These are phyloP conservation scores for Penicillium robsamsonii DNA, from an alignment of 495 filamentous ascomycete genomes.

Conservation along the genomic window DNA sequence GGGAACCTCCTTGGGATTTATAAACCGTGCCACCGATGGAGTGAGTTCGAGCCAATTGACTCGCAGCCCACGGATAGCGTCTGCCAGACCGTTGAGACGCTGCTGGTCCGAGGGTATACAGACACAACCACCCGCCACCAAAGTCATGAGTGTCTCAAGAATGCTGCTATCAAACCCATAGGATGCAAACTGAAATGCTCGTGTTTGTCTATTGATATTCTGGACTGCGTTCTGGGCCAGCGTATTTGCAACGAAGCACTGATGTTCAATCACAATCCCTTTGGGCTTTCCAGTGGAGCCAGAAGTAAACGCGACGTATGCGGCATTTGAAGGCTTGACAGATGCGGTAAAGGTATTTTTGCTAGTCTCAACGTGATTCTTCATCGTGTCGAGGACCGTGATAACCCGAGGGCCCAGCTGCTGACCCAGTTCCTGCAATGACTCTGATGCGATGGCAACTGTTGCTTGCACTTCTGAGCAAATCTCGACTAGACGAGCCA, in stretches of 20 bases:
- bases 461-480: neutral
- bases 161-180: conserved; percentile 23
- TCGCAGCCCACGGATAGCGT: conserved; percentile 21
- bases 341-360: neutral
- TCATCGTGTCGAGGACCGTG: neutral
- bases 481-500: neutral
- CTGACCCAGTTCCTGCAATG: neutral
- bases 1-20: conserved; percentile 29
- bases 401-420: neutral
- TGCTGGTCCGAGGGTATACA: conserved; percentile 29
- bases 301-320: conserved; percentile 34
- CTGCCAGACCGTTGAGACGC: conserved; percentile 27
- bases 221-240: neutral
- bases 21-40: conserved; percentile 43
- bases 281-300: conserved; percentile 42
- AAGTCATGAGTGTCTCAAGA: conserved; percentile 11
- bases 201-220: conserved; percentile 3
- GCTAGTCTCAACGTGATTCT: neutral
- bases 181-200: conserved; percentile 22
- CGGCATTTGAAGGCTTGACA: conserved; percentile 10
- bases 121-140: conserved; percentile 21
- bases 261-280: conserved; percentile 44
- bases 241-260: conserved; percentile 24
- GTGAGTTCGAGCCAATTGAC: conserved; percentile 35
- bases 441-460: neutral